These are phyloP conservation scores for Lolium rigidum DNA, from an alignment of 176 grass and related monocot genomes.

Conservation along the genomic window DNA sequence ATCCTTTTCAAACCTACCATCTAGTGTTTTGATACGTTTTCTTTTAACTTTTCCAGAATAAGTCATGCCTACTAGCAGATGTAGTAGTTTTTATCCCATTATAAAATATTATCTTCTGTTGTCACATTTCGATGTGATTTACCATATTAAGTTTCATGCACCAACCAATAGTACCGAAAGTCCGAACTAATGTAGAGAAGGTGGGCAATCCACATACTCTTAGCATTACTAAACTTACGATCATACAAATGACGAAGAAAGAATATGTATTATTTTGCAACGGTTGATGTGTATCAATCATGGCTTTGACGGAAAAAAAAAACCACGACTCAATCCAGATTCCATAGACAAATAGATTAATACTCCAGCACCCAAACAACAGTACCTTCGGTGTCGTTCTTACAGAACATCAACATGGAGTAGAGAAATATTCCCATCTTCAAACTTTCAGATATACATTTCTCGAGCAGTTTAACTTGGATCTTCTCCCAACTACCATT, in stretches of 20 bases:
- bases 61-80: slow-evolving; percentile 11
- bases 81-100: background rate
- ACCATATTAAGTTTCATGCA: background rate
- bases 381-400: slow-evolving; percentile 71
- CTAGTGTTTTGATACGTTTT: background rate
- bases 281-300: background rate
- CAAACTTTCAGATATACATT: slow-evolving; percentile 59
- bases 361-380: slow-evolving; percentile 31
- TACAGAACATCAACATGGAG: slow-evolving; percentile 76
- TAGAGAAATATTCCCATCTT: slow-evolving; percentile 81
- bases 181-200: background rate
- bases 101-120: background rate
- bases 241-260: slow-evolving; percentile 11
- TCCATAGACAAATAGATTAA: slow-evolving; percentile 19
- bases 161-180: background rate
- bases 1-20: background rate
- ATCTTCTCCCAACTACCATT: slow-evolving; percentile 96
- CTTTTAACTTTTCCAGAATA: slow-evolving; percentile 10
- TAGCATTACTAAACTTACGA: background rate
- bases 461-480: slow-evolving; percentile 89
- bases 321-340: slow-evolving; percentile 17
- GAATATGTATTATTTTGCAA: background rate
- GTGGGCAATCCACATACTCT: background rate
- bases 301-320: background rate
- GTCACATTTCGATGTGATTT: slow-evolving; percentile 3